Evolutionary conservation across 352 stramenopile genomes (phyloP).

Genomic region (Aphanomyces stellatus): DNA sequence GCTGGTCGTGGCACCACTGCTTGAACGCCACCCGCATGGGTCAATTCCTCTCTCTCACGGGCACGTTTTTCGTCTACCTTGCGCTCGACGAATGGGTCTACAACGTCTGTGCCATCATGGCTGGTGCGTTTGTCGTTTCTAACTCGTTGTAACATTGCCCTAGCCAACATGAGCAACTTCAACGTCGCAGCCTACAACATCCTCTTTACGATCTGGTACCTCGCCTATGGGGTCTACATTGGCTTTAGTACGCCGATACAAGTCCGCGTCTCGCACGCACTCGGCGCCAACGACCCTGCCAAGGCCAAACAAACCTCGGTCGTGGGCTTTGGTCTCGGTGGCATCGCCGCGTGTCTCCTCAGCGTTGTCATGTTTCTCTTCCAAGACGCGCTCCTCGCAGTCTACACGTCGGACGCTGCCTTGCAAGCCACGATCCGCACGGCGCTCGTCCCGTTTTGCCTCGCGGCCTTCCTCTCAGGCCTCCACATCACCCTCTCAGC

Average conservation of each 20-base stretch:
- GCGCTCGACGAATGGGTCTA: constrained; percentile 74
- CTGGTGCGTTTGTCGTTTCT: constrained; percentile 30
- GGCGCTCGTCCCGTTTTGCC: constrained; percentile 54
- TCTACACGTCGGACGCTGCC: constrained; percentile 53
- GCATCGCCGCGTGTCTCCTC: constrained; percentile 34
- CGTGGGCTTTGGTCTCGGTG: constrained; percentile 56
- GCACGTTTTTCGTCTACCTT: constrained; percentile 68
- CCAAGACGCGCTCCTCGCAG: constrained; percentile 1
- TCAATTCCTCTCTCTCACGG: constrained; percentile 47
- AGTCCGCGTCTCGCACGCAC: constrained; percentile 61
- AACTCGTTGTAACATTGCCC: not conserved
- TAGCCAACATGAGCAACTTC: constrained; percentile 26
- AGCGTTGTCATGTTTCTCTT: constrained; percentile 36
- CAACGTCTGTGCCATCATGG: constrained; percentile 60
- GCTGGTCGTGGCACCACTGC: constrained; percentile 33
- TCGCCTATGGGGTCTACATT: constrained; percentile 73
- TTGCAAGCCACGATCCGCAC: constrained; percentile 38
- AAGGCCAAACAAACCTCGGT: constrained; percentile 44
- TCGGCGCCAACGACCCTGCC: constrained; percentile 51
- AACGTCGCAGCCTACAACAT: constrained; percentile 75
- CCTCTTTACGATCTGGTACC: constrained; percentile 69
- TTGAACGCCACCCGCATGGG: constrained; percentile 47
- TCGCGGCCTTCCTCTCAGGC: constrained; percentile 56
- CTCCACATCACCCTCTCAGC: constrained; percentile 70
- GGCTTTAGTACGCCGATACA: constrained; percentile 73